Evolutionary conservation across 768 basidiomycete species (phyloP).

Genomic region (Lactarius vividus): DNA sequence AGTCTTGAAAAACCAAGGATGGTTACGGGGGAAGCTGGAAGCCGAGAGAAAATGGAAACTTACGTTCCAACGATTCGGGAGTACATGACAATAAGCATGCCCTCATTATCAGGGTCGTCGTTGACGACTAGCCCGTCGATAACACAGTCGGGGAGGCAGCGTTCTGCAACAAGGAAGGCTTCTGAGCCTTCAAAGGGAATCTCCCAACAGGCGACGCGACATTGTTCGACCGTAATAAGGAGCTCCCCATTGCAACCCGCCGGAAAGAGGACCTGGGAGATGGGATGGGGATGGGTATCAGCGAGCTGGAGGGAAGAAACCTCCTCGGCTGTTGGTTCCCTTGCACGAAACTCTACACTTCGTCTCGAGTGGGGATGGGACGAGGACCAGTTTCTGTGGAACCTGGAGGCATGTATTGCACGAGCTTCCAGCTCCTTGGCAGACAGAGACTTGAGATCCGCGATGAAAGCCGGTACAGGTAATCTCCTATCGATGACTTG

Average conservation of each 20-base stretch:
- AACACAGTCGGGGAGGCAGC: slow-evolving; percentile 17
- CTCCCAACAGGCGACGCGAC: slow-evolving; percentile 37
- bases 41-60: not conserved
- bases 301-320: slow-evolving; percentile 17
- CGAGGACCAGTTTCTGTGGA: slow-evolving; percentile 39
- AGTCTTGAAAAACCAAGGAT: not conserved
- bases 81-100: slow-evolving; percentile 30
- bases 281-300: slow-evolving; percentile 19
- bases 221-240: slow-evolving; percentile 33
- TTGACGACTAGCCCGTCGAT: slow-evolving; percentile 35
- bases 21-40: not conserved
- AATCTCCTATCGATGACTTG: slow-evolving; percentile 37
- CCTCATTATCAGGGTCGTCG: slow-evolving; percentile 32
- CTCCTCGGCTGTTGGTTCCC: slow-evolving; percentile 16
- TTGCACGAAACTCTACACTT: slow-evolving; percentile 31
- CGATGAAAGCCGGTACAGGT: slow-evolving; percentile 34
- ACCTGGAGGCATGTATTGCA: slow-evolving; percentile 36
- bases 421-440: slow-evolving; percentile 37
- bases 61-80: slow-evolving; percentile 8
- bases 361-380: slow-evolving; percentile 28
- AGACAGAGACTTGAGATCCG: slow-evolving; percentile 33
- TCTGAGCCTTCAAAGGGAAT: slow-evolving; percentile 36
- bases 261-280: slow-evolving; percentile 35
- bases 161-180: slow-evolving; percentile 36
- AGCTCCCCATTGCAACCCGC: slow-evolving; percentile 35